Conservation (phyloP, 2,329 filamentous ascomycete species). For the Pestalotiopsis sp. region DNA sequence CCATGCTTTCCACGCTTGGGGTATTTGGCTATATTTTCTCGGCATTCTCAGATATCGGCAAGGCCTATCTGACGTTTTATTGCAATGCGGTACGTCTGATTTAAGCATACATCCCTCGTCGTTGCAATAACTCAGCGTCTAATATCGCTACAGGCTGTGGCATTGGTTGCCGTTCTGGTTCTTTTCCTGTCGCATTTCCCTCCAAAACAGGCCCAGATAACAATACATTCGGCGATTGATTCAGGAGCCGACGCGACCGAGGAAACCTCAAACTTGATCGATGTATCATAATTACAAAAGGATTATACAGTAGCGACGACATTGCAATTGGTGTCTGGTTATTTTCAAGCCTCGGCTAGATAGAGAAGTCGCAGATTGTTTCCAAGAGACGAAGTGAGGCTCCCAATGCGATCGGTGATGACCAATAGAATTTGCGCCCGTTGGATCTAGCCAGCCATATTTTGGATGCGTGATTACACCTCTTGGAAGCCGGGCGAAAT, state of each 20-base stretch:
- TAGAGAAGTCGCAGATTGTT: too few species aligned
- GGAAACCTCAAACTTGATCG: neutral
- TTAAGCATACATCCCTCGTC: neutral
- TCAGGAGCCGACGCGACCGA: neutral
- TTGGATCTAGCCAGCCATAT: too few species aligned
- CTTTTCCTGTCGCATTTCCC: neutral
- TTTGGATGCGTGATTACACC: too few species aligned
- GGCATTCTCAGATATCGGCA: neutral
- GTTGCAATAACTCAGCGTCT: neutral
- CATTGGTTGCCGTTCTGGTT: neutral
- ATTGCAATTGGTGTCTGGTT: too few species aligned
- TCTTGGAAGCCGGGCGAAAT: too few species aligned
- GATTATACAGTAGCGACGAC: too few species aligned
- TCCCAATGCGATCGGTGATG: too few species aligned
- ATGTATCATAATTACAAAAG: too few species aligned
- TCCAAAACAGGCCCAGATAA: neutral
- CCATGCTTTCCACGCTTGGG: slow-evolving; percentile 20
- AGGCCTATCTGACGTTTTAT: neutral
- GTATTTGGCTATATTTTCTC: neutral
- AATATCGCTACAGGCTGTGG: neutral
- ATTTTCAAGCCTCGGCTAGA: too few species aligned
- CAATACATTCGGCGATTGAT: neutral
- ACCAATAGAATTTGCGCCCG: too few species aligned
- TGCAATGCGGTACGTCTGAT: neutral
- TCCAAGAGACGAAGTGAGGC: too few species aligned